Evolutionary conservation across 129 eudicot species (phyloP).

Genomic region (Pittosporum tobira): DNA sequence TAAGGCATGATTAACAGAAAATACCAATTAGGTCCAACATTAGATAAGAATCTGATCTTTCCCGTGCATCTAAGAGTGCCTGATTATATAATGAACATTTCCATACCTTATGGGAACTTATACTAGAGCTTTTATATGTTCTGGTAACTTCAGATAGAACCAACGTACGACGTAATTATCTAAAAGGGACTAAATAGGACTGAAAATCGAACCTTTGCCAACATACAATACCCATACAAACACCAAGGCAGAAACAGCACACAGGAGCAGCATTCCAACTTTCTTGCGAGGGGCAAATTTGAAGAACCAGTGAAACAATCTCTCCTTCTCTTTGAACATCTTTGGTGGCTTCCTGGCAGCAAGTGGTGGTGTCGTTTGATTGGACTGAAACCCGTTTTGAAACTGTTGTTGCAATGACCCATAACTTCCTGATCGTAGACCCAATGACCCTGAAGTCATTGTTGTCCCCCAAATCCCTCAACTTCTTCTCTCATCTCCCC

Average conservation of each 20-base stretch:
- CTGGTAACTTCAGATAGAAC: constrained; percentile 3
- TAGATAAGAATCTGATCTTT: not conserved
- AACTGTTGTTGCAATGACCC: constrained; percentile 85
- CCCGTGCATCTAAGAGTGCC: not conserved
- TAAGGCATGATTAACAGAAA: not conserved
- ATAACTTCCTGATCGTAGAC: constrained; percentile 48
- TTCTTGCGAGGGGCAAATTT: constrained; percentile 73
- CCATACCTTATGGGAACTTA: not conserved
- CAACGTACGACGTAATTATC: not conserved
- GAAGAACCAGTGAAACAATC: constrained; percentile 52
- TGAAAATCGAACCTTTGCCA: constrained; percentile 78
- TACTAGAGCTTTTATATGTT: too few relatives aligned
- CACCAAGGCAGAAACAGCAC: constrained; percentile 65
- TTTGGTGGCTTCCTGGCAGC: constrained; percentile 46
- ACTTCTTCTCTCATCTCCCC: constrained; percentile 21
- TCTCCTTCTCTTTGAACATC: constrained; percentile 79
- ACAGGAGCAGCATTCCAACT: constrained; percentile 82
- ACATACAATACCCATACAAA: constrained; percentile 70
- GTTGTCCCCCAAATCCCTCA: constrained; percentile 8
- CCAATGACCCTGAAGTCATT: constrained; percentile 33
- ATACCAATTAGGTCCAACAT: not conserved
- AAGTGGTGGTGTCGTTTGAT: constrained; percentile 39
- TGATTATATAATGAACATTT: not conserved
- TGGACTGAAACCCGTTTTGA: constrained; percentile 37
- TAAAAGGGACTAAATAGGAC: constrained; percentile 1